Evolutionary conservation across 2,329 filamentous ascomycete species (phyloP), one percentile per base, ranked within the genome.

Genomic region (Claviceps pazoutovae): DNA sequence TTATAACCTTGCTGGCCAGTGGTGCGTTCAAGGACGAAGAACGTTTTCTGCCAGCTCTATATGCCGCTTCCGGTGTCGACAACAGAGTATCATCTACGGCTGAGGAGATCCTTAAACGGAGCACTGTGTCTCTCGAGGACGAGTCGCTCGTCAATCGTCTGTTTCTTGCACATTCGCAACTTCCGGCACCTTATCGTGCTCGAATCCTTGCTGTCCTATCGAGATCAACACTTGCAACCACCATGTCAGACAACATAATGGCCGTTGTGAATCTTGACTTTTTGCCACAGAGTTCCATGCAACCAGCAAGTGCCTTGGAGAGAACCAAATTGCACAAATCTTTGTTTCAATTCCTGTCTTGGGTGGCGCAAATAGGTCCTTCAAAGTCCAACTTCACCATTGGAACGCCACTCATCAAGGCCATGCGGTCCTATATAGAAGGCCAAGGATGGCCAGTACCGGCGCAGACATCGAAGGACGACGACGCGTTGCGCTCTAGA

Each of bases 81-180:
- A 88, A 83, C 38, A 79, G 84, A 8, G 82, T 96, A 39, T 82
- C 86, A 11, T 81, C 85, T n/a, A 71, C 88, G n/a, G 91, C 87
- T 0, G 88, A 96, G 52, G 89, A 95, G 59, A 79, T 94, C 48
- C 68, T 97, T 57, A 98, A 96, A 67, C 77, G 90, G 57, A 85
- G 80, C 34, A 76, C 80, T 1, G 78, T 86, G 8, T 81, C 86
- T 8, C 71, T 96, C 26, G 91, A 97, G 63, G 77, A 88, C 55
- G 60, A 72, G 9, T 58, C 64, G 1, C 66, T 89, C 2, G 74
- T 95, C 3, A 69, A 76, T 52, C 72, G 76, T 16, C 71, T 97
- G 2, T 90, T 89, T 59, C 68, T 75, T 4, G 75, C 89, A 1
- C 94, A 95, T 63, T 81, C 83, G 44, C 79, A 75, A n/a, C 72